Evolutionary conservation across 164 flowering plant genomes (phyloP).

Genomic region (Amborella trichopoda): DNA sequence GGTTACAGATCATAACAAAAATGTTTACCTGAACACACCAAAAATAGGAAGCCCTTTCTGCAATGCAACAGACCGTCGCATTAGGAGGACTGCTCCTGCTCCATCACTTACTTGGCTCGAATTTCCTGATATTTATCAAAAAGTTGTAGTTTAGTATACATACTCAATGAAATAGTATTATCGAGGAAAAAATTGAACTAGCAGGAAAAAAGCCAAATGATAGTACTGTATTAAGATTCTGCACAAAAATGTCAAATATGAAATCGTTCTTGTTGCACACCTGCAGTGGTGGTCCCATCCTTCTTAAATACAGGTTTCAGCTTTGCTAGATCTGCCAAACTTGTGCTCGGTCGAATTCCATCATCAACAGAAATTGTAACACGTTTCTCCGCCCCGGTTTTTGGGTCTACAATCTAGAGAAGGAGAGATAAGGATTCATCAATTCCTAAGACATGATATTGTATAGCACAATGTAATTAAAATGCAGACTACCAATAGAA

Average conservation of each 20-base stretch:
- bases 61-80: constrained; percentile 83
- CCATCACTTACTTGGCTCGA: constrained; percentile 99
- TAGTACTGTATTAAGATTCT: no score
- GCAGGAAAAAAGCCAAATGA: no score
- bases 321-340: constrained; percentile 50
- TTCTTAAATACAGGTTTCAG: constrained; percentile 81
- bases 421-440: no score
- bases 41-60: constrained; percentile 82
- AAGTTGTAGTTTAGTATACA: no score
- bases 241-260: no score
- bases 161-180: no score
- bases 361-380: constrained; percentile 76
- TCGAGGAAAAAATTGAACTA: no score
- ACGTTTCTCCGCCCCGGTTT: constrained; percentile 75
- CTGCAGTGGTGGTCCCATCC: constrained; percentile 92
- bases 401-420: constrained; percentile 78
- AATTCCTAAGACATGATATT: no score
- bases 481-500: no score
- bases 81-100: constrained; percentile 94
- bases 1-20: neutral
- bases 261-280: no score
- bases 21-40: constrained; percentile 77
- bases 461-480: no score
- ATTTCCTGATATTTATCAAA: constrained; percentile 64
- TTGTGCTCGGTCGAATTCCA: constrained; percentile 74